A percentile compares a stretch with the other conserved stretches of the same genome.
Evolutionary conservation across 2,329 filamentous ascomycete species (phyloP).

Genomic region (Tolypocladium cylindrosporum): DNA sequence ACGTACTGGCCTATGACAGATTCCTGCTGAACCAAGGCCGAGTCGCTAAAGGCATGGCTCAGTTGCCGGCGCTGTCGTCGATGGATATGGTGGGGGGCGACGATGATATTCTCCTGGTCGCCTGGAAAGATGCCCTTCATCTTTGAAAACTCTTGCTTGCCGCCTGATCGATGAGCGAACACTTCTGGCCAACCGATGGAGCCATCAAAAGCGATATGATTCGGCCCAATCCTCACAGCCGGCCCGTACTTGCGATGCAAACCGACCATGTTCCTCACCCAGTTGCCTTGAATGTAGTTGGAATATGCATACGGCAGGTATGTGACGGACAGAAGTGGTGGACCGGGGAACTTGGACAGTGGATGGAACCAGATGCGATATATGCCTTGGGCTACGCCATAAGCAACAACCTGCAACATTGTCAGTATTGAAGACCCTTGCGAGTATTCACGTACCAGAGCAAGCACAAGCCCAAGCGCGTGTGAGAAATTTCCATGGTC

Average conservation of each 20-base stretch:
- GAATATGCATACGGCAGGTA: constrained; percentile 9
- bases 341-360: constrained; percentile 18
- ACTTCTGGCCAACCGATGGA: constrained; percentile 23
- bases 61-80: constrained; percentile 13
- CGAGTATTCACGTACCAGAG: background rate
- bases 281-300: constrained; percentile 8
- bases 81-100: constrained; percentile 8
- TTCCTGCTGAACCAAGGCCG: constrained; percentile 20
- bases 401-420: constrained; percentile 2
- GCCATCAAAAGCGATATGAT: constrained; percentile 25
- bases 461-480: background rate
- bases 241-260: constrained; percentile 18
- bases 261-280: constrained; percentile 8
- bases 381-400: constrained; percentile 3
- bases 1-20: constrained; percentile 15
- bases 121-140: constrained; percentile 1
- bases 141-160: constrained; percentile 8
- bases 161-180: constrained; percentile 13
- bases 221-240: constrained; percentile 30
- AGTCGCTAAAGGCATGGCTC: constrained; percentile 19
- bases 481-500: background rate
- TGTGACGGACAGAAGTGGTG: constrained; percentile 10
- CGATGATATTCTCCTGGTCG: constrained; percentile 8
- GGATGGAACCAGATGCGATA: constrained; percentile 20
- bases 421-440: background rate